Percentiles rank a stretch among this genome's conserved stretches.
These are phyloP conservation scores for Cordyceps tenuipes DNA, from an alignment of 2,329 filamentous ascomycete species.

Conservation along the genomic window DNA sequence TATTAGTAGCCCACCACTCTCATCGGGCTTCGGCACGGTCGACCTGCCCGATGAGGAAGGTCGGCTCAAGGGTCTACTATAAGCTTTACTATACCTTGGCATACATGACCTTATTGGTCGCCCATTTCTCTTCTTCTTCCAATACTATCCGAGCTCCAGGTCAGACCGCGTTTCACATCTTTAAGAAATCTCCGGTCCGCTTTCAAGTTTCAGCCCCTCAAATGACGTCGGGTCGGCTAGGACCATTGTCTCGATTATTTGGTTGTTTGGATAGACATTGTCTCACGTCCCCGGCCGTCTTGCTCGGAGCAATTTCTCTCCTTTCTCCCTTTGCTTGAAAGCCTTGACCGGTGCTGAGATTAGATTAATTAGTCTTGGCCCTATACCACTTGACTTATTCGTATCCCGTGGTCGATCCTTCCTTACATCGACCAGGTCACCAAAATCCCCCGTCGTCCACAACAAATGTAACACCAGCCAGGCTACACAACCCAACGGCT, in stretches of 20 bases:
- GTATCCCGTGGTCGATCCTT: background rate
- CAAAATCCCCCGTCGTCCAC: background rate
- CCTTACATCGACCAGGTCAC: constrained; percentile 5
- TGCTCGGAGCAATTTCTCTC: background rate
- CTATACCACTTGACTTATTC: background rate
- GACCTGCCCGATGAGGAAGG: constrained; percentile 6
- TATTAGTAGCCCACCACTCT: background rate
- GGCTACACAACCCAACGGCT: background rate
- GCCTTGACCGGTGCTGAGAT: too few relatives aligned
- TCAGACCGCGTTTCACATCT: background rate
- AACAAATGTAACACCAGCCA: background rate
- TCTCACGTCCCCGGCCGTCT: background rate
- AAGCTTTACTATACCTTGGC: too few relatives aligned
- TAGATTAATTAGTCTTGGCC: background rate
- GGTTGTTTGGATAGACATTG: background rate
- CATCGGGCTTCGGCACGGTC: constrained; percentile 5
- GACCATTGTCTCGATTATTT: background rate
- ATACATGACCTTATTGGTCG: background rate
- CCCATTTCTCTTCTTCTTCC: background rate
- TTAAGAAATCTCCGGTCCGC: background rate
- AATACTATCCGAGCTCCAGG: background rate
- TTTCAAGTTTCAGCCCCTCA: background rate
- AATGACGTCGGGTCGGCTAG: background rate
- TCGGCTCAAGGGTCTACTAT: background rate
- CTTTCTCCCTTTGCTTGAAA: background rate